Base-by-base conservation (phyloP, 2,329 filamentous ascomycete genomes). In the Penicillium sp. region DNA sequence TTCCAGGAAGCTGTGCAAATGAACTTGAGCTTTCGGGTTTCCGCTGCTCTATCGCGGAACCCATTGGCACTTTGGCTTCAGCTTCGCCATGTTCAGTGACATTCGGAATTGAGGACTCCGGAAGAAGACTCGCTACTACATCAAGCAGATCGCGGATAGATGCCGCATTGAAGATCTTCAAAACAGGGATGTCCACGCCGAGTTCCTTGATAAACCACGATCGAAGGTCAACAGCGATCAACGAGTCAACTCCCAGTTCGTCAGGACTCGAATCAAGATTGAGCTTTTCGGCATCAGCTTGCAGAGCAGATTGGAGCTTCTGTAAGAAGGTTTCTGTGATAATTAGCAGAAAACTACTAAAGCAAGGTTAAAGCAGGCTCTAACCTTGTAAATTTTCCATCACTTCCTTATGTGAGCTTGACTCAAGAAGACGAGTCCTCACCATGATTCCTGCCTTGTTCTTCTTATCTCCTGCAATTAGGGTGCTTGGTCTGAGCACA, bases 121-220 rank as follows among this genome's bases (percentile, higher is more conserved):
- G 50, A 2, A 62, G 45, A 16, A 51, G 47, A 16, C 49, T 49
- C 6, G 47, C 45, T 2, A 55, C 53, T n/a, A 47, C 52, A 2
- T 43, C 49, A 9, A 62, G 38, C 21, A 65, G 45, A 18, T 65
- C 57, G 6, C 45, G 53, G 33, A 65, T 47, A 0, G 61, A 63
- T 4, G 52, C 53, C 2, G 56, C 59, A 16, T 63, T 60, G 38
- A 65, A 58, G 6, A 67, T 62, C 23, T 65, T 65, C 15, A 67
- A 45, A 1, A 66, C 60, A 1, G 64, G 54, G 23, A 67, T 53
- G n/a, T 65, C 59, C 1, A 63, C 57, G 1, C 52, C 47, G 2
- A 66, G 42, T 31, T 64, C 60, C 36, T 58, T 63, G 6, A 58
- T 26, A 43, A 67, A 62, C 61, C 63, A 67, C 4, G 60, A 64